phyloP scores from a whole-genome alignment of 805 yeast genomes.

The Candida boleticola region DNA sequence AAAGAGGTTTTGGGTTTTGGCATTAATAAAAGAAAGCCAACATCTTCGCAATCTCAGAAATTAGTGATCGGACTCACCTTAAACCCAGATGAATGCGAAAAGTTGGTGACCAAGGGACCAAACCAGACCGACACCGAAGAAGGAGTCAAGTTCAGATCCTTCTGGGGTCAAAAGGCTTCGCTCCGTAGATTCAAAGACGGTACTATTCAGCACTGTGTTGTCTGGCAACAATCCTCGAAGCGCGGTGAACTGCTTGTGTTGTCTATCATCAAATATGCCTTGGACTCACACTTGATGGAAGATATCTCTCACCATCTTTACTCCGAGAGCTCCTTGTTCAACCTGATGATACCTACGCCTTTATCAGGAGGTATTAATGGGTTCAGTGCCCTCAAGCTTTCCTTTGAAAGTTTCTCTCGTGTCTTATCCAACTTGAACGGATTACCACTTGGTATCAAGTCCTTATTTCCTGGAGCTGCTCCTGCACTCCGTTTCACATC shows the following conservation, averaged over 20 bases:
- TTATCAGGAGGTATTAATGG: slow-evolving; percentile 28
- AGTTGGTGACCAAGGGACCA: slow-evolving; percentile 86
- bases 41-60: slow-evolving; percentile 24
- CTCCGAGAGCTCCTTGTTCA: slow-evolving; percentile 44
- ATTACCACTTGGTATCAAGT: slow-evolving; percentile 69
- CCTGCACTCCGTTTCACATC: slow-evolving; percentile 76
- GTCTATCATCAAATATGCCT: slow-evolving; percentile 60
- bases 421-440: slow-evolving; percentile 40
- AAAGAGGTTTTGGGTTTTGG: slow-evolving; percentile 30
- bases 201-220: slow-evolving; percentile 82
- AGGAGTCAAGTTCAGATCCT: slow-evolving; percentile 63
- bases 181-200: slow-evolving; percentile 93
- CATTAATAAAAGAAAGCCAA: slow-evolving; percentile 54
- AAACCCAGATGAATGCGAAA: slow-evolving; percentile 72
- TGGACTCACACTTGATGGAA: slow-evolving; percentile 61
- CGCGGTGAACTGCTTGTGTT: slow-evolving; percentile 60
- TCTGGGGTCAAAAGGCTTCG: slow-evolving; percentile 89
- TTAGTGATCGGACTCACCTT: slow-evolving; percentile 57
- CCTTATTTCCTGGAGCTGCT: slow-evolving; percentile 66
- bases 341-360: slow-evolving; percentile 56
- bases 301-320: slow-evolving; percentile 34
- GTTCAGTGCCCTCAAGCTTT: slow-evolving; percentile 26
- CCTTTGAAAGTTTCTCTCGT: slow-evolving; percentile 54
- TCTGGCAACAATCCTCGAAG: slow-evolving; percentile 60
- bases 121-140: slow-evolving; percentile 53